Base-by-base conservation (phyloP, 306 rosid genomes). In the Vigna hirtella region DNA sequence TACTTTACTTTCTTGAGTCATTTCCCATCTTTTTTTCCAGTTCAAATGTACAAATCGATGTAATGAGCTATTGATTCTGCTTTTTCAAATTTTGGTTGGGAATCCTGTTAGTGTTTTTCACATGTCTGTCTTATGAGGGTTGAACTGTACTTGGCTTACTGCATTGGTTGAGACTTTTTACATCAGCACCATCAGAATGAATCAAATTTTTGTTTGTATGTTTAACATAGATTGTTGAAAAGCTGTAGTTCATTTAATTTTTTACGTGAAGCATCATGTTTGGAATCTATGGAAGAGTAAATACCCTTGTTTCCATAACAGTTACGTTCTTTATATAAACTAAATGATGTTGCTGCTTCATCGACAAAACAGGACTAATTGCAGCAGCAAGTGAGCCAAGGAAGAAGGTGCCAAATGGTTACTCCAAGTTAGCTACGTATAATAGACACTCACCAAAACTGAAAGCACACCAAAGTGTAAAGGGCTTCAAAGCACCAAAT, bases 311-410 rank as follows among this genome's bases (percentile, higher is more conserved):
- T n/a, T 34, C 48, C 48, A 34, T 62, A 40, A 36, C 16, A 62
- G 62, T 20, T 26, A 34, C 55, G 73, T 79, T 63, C 4, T 66
- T 4, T 52, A 8, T 42, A 42, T 40, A 28, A 5, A 24, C 77
- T 63, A 28, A 70, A 72, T 49, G 47, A 72, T 64, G 47, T 72
- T 34, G 67, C 42, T 43, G 24, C 69, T 18, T 61, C n/a, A 55
- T 66, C 32, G 56, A 50, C 42, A 36, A 52, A 32, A 77, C 89
- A 93, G 97, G 97, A 80, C 83, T 93, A 64, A 90, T 92, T 63
- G 90, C 88, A 78, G 91, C 91, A 47, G 87, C 96, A 64, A 83
- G 89, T 75, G 90, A 86, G 45, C 79, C 22, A 9, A 86, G 49
- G 85, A 83, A 66, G 73, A 12, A 16, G 63, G 28, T 0, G 59